Conservation (phyloP, 2,329 filamentous ascomycete species). For the Neonectria magnoliae region DNA sequence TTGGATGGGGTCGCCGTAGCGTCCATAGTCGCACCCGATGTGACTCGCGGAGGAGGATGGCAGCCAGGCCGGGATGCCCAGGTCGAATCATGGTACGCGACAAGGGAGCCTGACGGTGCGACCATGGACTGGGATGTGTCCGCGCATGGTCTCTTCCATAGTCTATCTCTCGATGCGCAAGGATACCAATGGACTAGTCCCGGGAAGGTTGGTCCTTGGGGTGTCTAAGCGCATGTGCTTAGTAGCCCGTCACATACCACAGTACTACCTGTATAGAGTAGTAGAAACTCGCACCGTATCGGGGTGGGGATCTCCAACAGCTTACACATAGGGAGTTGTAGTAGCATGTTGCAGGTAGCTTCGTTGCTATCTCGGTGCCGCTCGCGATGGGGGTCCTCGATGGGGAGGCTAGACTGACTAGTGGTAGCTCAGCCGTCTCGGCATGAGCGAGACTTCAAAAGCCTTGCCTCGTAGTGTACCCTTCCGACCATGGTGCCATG, state of each 20-base stretch:
- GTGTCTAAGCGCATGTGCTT: not conserved
- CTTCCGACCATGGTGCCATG: constrained; percentile 5
- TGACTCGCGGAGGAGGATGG: not conserved
- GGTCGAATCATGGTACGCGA: constrained; percentile 6
- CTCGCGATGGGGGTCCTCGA: constrained; percentile 8
- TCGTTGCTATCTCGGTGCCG: constrained; percentile 26
- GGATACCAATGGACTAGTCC: constrained; percentile 1
- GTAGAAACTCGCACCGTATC: constrained; percentile 7
- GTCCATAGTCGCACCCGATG: constrained; percentile 19
- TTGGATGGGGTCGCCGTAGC: constrained; percentile 10
- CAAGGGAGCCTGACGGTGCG: constrained; percentile 10
- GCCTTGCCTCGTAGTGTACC: constrained; percentile 7
- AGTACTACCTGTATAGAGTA: not conserved
- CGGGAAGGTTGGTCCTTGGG: constrained; percentile 6
- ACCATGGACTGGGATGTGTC: constrained; percentile 13
- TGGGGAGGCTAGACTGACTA: constrained; percentile 15
- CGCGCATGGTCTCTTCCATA: constrained; percentile 4
- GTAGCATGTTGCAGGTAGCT: constrained; percentile 3
- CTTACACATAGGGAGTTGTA: not conserved
- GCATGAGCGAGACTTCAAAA: constrained; percentile 17
- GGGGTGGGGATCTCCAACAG: constrained; percentile 16
- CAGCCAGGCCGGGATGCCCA: constrained; percentile 2
- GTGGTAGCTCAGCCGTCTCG: constrained; percentile 22
- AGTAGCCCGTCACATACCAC: not conserved
- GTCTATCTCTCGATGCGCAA: constrained; percentile 16